Evolutionary conservation across 768 basidiomycete genomes (phyloP).

Genomic region (Agrocybe chaxingu): DNA sequence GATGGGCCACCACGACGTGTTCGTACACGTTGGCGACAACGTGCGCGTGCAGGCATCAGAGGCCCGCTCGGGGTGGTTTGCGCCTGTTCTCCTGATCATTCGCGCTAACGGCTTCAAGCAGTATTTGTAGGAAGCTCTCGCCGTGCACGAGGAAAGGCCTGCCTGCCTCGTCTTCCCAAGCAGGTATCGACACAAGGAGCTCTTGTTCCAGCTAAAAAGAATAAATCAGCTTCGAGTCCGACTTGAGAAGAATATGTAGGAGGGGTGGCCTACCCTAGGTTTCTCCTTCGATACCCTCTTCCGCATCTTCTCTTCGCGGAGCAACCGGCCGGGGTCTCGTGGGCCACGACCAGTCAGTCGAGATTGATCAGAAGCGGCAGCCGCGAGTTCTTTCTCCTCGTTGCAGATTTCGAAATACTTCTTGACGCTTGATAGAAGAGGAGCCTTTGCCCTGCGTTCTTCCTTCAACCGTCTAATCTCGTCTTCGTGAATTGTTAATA

Average conservation of each 20-base stretch:
- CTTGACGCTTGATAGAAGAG: conserved; percentile 70
- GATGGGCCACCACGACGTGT: conserved; percentile 75
- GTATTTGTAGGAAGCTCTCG: conserved; percentile 71
- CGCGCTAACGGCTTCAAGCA: conserved; percentile 70
- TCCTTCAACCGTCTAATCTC: conserved; percentile 81
- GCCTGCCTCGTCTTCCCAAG: conserved; percentile 79
- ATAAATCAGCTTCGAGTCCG: background rate
- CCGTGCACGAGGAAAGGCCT: conserved; percentile 84
- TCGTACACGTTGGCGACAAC: conserved; percentile 83
- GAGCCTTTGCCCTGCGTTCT: conserved; percentile 76
- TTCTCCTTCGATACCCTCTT: conserved; percentile 92
- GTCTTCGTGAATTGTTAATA: conserved; percentile 79
- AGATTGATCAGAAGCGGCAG: conserved; percentile 75
- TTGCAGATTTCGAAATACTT: conserved; percentile 91
- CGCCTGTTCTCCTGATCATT: conserved; percentile 81
- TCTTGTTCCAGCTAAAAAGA: conserved; percentile 79
- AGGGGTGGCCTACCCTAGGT: conserved; percentile 63
- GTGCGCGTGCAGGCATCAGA: conserved; percentile 62
- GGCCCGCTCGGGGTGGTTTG: conserved; percentile 45
- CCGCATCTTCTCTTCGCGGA: conserved; percentile 96
- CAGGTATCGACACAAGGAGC: conserved; percentile 69
- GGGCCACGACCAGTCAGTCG: conserved; percentile 78
- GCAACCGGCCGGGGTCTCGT: conserved; percentile 78
- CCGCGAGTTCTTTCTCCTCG: conserved; percentile 86
- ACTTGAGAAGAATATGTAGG: background rate